Evolutionary conservation across 129 eudicot genomes (phyloP).

Genomic region (Gnaphalium uliginosum): DNA sequence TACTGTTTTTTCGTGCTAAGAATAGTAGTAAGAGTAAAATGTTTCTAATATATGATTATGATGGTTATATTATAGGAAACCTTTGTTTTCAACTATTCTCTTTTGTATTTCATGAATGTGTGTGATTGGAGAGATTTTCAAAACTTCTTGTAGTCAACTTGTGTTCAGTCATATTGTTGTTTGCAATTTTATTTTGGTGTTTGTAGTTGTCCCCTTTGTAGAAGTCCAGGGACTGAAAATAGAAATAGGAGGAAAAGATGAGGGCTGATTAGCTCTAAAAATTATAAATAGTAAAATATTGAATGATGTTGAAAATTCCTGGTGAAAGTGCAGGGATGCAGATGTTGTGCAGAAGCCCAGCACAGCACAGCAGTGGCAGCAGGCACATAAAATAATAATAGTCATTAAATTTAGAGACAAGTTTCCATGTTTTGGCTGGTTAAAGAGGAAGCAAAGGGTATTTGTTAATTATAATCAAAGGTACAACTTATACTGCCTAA

Average conservation of each 20-base stretch:
- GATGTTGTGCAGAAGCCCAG: constrained; percentile 35
- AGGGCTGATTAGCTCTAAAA: background rate
- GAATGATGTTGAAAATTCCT: constrained; percentile 42
- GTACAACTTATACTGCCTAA: background rate
- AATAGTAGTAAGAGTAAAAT: constrained; percentile 32
- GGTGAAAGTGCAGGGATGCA: constrained; percentile 33
- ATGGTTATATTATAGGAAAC: constrained; percentile 31
- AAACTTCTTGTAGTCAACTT: constrained; percentile 12
- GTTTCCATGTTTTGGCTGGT: constrained; percentile 19
- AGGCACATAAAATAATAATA: constrained; percentile 13
- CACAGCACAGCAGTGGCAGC: constrained; percentile 29
- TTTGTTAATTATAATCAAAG: background rate
- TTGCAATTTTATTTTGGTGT: background rate
- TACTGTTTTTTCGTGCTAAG: constrained; percentile 14
- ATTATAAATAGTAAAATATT: background rate
- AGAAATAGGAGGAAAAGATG: background rate
- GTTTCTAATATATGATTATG: constrained; percentile 29
- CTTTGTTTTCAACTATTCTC: constrained; percentile 9
- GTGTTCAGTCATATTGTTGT: constrained; percentile 10
- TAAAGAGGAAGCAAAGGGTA: constrained; percentile 6
- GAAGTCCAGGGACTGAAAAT: constrained; percentile 13
- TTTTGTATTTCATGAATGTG: constrained; percentile 29
- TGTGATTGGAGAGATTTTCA: constrained; percentile 25
- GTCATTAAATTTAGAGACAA: constrained; percentile 25
- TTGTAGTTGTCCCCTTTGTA: background rate